phyloP scores from a whole-genome alignment of 169 alveolate species.

The Eimeria sp. region DNA sequence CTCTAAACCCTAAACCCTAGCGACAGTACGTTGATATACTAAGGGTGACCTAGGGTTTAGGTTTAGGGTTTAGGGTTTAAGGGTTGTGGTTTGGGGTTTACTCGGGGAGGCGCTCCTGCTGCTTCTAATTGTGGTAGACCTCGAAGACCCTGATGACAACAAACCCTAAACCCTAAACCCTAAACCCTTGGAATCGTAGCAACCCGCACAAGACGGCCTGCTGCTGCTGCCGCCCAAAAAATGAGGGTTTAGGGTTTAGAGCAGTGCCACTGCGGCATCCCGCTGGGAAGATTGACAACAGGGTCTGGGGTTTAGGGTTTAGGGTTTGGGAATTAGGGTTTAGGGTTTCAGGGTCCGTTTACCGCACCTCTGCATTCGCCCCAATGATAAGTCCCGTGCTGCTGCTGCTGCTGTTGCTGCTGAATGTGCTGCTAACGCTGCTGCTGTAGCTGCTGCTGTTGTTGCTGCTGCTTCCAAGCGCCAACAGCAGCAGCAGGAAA shows the following conservation, averaged over 20 bases:
- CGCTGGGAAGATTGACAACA: background rate
- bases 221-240: background rate
- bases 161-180: constrained; percentile 48
- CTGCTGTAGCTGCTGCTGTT: constrained; percentile 24
- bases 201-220: background rate
- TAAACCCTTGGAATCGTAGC: background rate
- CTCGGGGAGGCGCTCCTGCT: constrained; percentile 24
- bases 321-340: background rate
- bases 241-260: background rate
- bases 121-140: background rate
- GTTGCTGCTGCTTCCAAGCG: constrained; percentile 28
- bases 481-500: constrained; percentile 17
- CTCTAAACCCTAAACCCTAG: constrained; percentile 12
- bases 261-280: background rate
- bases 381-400: background rate
- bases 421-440: constrained; percentile 1
- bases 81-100: background rate
- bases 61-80: background rate
- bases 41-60: background rate
- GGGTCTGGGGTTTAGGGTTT: constrained; percentile 30
- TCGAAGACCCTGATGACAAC: constrained; percentile 6
- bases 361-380: constrained; percentile 14
- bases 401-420: constrained; percentile 50
- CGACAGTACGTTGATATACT: background rate
- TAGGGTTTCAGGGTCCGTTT: background rate